Evolutionary conservation across 441 rosid genomes (phyloP).

Genomic region (Isatis lusitanica): DNA sequence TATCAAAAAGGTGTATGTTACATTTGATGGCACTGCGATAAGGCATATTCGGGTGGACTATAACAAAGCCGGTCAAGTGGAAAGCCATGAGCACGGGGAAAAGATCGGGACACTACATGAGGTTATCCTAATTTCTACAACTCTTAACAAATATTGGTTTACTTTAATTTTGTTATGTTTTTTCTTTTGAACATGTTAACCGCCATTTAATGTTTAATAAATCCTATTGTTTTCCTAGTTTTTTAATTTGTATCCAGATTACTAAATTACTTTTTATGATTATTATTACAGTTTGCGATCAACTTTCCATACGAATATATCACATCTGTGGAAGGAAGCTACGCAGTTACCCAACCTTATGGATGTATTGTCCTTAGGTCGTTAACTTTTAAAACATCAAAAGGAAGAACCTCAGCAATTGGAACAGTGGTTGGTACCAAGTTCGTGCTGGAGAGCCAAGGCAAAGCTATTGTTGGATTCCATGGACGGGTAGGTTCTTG

Average conservation of each 20-base stretch:
- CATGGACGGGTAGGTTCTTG: conserved; percentile 24
- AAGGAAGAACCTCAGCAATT: neutral
- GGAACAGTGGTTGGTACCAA: conserved; percentile 7
- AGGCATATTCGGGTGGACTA: neutral
- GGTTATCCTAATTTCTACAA: neutral
- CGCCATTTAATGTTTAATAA: neutral
- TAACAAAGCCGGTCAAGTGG: conserved; percentile 1
- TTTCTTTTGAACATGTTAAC: neutral
- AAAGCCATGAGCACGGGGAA: neutral
- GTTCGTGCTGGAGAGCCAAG: neutral
- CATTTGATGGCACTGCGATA: neutral
- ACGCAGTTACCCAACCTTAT: neutral
- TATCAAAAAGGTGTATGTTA: neutral
- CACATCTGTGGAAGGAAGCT: conserved; percentile 11
- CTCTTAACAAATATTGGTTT: neutral
- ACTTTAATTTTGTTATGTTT: neutral
- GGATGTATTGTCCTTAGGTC: conserved; percentile 9
- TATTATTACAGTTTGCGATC: neutral
- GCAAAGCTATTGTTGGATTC: conserved; percentile 20
- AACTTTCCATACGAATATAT: neutral
- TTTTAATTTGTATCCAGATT: neutral
- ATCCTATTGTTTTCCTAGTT: neutral
- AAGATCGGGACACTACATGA: neutral
- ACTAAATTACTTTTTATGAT: neutral
- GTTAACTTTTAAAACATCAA: conserved; percentile 1